phyloP scores from a whole-genome alignment of 2,329 filamentous ascomycete species.

The Dactylellina sp. region DNA sequence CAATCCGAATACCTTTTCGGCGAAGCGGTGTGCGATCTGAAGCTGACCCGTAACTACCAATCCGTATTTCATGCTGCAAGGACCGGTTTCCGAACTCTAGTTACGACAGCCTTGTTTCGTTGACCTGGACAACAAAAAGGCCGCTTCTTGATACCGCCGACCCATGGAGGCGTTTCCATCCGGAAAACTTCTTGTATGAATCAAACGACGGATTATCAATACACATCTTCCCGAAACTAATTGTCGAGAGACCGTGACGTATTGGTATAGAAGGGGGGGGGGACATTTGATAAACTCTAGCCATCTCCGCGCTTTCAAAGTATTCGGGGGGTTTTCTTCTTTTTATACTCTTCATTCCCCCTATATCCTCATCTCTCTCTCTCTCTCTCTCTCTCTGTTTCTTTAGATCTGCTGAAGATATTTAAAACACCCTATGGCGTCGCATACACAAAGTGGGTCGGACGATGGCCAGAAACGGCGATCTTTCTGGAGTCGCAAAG shows the following conservation, averaged over 20 bases:
- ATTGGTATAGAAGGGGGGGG: too few species aligned
- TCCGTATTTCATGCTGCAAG: slow-evolving; percentile 5
- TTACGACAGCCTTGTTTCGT: neutral
- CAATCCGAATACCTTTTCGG: too few species aligned
- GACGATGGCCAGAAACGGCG: slow-evolving; percentile 51
- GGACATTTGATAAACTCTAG: too few species aligned
- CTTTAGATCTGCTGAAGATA: neutral
- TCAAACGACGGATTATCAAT: neutral
- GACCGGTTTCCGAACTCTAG: neutral
- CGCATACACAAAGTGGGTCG: slow-evolving; percentile 25
- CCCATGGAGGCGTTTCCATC: slow-evolving; percentile 15
- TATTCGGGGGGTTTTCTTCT: neutral
- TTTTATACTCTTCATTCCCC: neutral
- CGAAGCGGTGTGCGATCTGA: neutral
- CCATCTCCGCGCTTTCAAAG: too few species aligned
- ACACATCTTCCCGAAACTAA: neutral
- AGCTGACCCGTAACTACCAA: neutral
- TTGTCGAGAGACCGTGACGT: too few species aligned
- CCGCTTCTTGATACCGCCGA: neutral
- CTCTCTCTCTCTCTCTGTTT: too few species aligned
- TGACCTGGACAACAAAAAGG: neutral
- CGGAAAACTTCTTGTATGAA: neutral
- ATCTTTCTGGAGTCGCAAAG: slow-evolving; percentile 44
- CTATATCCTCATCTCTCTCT: neutral
- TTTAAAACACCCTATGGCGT: slow-evolving; percentile 45